Evolutionary conservation across 441 rosid genomes (phyloP), one percentile per base, ranked within the genome.

Genomic region (Pelargonium myrrhifolium): DNA sequence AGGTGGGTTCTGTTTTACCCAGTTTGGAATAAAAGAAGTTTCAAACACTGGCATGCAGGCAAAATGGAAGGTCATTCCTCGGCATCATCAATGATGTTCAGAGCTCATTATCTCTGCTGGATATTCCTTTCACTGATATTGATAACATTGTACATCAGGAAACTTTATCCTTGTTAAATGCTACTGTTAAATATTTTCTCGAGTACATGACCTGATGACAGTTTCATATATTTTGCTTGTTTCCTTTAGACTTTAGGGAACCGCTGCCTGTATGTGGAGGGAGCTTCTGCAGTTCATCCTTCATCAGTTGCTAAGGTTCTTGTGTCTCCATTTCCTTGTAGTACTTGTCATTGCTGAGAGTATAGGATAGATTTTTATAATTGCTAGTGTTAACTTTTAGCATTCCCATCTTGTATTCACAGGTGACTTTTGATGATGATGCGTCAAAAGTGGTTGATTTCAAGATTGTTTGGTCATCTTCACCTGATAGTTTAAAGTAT

Each of bases 261-360:
- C 5, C 69, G 78, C 71, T 85, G 87, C 83, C 81, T 93, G 62
- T 89, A 80, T 68, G 76, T 91, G 51, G 96, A 87, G 67, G 98
- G 93, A 71, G 97, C 87, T 60, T 89, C 97, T 68, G 86, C 87
- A 7, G 80, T 83, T 81, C 83, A 77, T 73, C 95, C 90, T 59
- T 83, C 95, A 78, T 89, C 97, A 61, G 80, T 93, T 69, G 97
- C 97, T 65, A 89, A 78, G 93, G 97, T 90, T 61, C 71, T 73
- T 64, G 45, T 26, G 22, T 56, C 71, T 14, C 31, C 43, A 26
- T 56, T 31, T 55, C 21, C 58, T 51, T 51, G 9, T n/a, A 51
- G 15, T 51, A 51, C 58, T 51, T 51, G 22, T 51, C 58, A 51
- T 51, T 5, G 58, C 8, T 51, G 58, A 8, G 15, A 51, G 17